Base-by-base conservation (phyloP, 2,329 filamentous ascomycete species). In the Zymoseptoria crescenta region DNA sequence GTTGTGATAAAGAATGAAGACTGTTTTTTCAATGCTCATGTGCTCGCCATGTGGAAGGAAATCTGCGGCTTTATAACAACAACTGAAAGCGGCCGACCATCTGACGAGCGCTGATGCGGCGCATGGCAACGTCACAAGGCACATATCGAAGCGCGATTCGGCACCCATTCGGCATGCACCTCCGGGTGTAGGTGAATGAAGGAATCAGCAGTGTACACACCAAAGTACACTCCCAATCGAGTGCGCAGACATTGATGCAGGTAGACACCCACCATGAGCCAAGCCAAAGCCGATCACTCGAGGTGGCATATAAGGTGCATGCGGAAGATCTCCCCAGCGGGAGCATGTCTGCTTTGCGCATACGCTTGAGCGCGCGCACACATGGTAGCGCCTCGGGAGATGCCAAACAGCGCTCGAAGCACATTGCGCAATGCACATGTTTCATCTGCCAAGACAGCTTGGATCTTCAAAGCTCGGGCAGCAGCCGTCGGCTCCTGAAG, bases 111-210 rank as follows among this genome's bases (percentile, higher is more conserved):
- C 35, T 45, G 35, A 19, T 52, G 24, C n/a, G 16, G 60, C 59
- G 57, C 62, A 62, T 62, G 62, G 57, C 59, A 49, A 64, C 64
- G 64, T 65, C 64, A 65, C 64, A 60, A 62, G 64, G 62, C 60
- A 56, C 52, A 62, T 54, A 48, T 51, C 53, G 54, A 41, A 55
- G 58, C 57, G 53, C 57, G 56, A 55, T 55, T 56, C 57, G 56
- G 61, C 59, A 58, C 61, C 61, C 60, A 63, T 45, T 16, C 35
- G 35, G 35, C 35, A 45, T 45, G n/a, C 35, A 45, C 35, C 7
- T 16, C 35, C 35, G 35, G 13, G 35, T 16, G 35, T 16, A 45
- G 35, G 35, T 45, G 13, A 45, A 6, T 45, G 35, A 45, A 45
- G 35, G 35, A 45, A 45, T 45, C n/a, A 16, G 16, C 13, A 45